A percentile compares a stretch with the other conserved stretches of the same genome.
These are phyloP conservation scores for Triticum turgidum DNA, from an alignment of 176 grass and related monocot species.

Conservation along the genomic window DNA sequence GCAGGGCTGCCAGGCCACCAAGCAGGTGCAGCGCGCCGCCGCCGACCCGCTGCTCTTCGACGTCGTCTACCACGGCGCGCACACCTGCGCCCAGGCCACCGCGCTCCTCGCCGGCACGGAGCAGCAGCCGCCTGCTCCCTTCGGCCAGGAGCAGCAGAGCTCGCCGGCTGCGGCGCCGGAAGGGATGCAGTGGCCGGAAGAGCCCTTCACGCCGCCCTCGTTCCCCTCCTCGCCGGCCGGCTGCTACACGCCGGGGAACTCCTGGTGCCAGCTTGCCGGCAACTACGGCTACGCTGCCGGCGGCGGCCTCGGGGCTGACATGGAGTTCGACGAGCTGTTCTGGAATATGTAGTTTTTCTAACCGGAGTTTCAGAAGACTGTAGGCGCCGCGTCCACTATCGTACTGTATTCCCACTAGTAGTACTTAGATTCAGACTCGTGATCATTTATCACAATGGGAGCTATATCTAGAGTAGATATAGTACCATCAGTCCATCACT, in stretches of 20 bases:
- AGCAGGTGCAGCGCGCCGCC: slow-evolving; percentile 84
- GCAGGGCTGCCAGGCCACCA: slow-evolving; percentile 62
- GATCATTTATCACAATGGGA: background rate
- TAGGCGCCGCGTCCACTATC: background rate
- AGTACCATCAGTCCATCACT: background rate
- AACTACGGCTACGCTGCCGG: background rate
- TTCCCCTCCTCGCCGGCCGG: background rate
- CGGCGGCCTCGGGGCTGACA: background rate
- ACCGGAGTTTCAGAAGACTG: slow-evolving; percentile 1
- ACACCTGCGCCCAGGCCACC: slow-evolving; percentile 58
- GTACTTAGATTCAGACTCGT: background rate
- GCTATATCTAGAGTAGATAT: no score
- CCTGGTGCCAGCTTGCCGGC: slow-evolving; percentile 28
- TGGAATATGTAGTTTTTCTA: slow-evolving; percentile 26
- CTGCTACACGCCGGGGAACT: background rate
- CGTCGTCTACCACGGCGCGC: slow-evolving; percentile 65
- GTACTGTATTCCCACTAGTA: background rate
- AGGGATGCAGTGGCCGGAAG: background rate
- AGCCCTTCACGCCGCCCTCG: background rate
- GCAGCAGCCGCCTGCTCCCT: background rate
- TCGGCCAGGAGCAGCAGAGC: background rate
- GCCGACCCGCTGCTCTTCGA: slow-evolving; percentile 62
- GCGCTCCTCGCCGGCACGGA: background rate
- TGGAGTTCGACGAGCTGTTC: slow-evolving; percentile 32
- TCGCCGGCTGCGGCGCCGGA: background rate